Evolutionary conservation across 345 rosid genomes (phyloP).

Genomic region (Gynandropsis gynandra): DNA sequence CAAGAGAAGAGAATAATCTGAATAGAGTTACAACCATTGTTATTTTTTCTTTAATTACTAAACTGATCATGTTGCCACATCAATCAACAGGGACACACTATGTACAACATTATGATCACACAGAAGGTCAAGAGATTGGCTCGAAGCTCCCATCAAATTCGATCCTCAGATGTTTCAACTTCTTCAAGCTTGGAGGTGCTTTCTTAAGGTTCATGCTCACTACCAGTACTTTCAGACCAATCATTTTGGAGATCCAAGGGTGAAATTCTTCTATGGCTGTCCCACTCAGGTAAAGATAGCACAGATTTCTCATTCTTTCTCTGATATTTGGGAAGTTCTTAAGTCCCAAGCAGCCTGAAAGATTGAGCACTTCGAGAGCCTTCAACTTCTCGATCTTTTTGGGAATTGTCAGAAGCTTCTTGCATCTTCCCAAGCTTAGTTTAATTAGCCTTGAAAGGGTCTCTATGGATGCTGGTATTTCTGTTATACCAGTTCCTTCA

Average conservation of each 20-base stretch:
- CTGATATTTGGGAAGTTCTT: conserved; percentile 15
- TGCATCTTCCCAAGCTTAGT: conserved; percentile 16
- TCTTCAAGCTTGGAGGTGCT: conserved; percentile 5
- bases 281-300: conserved; percentile 9
- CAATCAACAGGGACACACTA: too few relatives aligned
- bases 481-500: conserved; percentile 1
- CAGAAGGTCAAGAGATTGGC: neutral
- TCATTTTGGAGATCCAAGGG: conserved; percentile 1
- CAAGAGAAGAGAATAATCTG: too few relatives aligned
- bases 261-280: conserved; percentile 14
- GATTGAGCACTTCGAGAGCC: conserved; percentile 16
- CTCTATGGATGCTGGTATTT: conserved; percentile 4
- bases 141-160: neutral
- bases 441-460: conserved; percentile 11
- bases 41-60: too few relatives aligned
- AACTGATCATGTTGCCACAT: too few relatives aligned
- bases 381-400: conserved; percentile 12
- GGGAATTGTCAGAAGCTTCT: neutral
- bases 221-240: conserved; percentile 14
- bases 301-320: neutral
- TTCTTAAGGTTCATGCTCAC: conserved; percentile 12
- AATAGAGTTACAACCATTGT: too few relatives aligned
- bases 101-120: too few relatives aligned
- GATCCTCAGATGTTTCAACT: conserved; percentile 6
- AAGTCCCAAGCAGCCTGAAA: conserved; percentile 13